Evolutionary conservation across 1,284 basidiomycete genomes (phyloP), one percentile per base, ranked within the genome.

Genomic region (Apiotrichum gamsii): DNA sequence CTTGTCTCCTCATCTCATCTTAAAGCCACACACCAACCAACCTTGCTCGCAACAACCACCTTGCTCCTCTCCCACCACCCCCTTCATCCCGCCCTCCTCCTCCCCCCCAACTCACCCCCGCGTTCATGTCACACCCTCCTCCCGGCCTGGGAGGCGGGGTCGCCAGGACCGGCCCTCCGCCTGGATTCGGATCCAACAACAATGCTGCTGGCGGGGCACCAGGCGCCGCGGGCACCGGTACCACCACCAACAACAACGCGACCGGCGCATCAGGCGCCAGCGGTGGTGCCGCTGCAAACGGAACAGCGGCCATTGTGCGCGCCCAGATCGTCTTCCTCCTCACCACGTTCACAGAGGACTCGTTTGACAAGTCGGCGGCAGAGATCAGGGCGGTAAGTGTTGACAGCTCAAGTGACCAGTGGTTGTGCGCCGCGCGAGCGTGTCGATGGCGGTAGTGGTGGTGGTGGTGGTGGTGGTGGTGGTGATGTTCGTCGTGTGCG

Each of bases 301-400:
- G 60, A 39, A 62, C 72, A 28, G 65, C 73, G 14, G 68, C 69
- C 24, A 76, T 76, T 41, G 74, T 76, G 39, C 73, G 75, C 53
- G 76, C 76, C 18, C 77, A 78, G 59, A 93, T 95, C 69, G 88
- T 90, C 59, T 95, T 95, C 73, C 79, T 94, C 51, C 80, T 96
- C 56, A 90, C 87, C 18, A 94, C 88, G 20, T 80, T 95, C 50
- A 90, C 87, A 49, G 91, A 95, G 74, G 91, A 94, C 62, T 90
- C 90, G 73, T 95, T 90, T 67, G 86, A 89, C 67, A 82, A 87
- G 68, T 88, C 93, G 70, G 83, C 90, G 67, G 75, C 82, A 49
- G 90, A 95, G 76, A 93, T 95, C 62, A 83, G 87, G 65, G 86
- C 86, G 51, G 90, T 94, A 69, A 64, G 87, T 80, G 39, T n/a